Evolutionary conservation across 1,139 yeast genomes (phyloP).

Genomic region (Kazachstania sp.): DNA sequence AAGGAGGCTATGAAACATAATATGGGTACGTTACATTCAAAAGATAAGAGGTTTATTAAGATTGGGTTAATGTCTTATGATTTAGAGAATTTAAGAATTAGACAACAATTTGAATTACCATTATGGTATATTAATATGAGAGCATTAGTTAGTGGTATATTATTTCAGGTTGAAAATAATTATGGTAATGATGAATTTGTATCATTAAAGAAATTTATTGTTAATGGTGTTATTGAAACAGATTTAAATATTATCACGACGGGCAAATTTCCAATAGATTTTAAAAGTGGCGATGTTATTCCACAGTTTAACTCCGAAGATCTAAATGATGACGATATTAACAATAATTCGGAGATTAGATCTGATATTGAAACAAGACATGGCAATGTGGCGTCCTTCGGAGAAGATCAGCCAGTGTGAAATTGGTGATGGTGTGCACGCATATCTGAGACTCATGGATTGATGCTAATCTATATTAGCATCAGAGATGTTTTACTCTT

Average conservation of each 20-base stretch:
- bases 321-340: background rate
- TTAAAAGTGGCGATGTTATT: conserved; percentile 6
- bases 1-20: conserved; percentile 11
- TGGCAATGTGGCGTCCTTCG: conserved; percentile 24
- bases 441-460: too few relatives aligned
- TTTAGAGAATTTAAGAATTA: conserved; percentile 18
- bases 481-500: too few relatives aligned
- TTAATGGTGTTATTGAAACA: conserved; percentile 33
- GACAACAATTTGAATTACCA: conserved; percentile 29
- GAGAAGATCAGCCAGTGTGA: conserved; percentile 25
- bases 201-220: conserved; percentile 29
- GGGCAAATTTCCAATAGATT: conserved; percentile 12
- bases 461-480: too few relatives aligned
- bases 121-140: conserved; percentile 25
- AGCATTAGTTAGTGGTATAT: conserved; percentile 27
- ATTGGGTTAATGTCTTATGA: conserved; percentile 27
- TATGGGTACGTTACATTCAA: too few relatives aligned
- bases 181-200: conserved; percentile 32
- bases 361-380: background rate
- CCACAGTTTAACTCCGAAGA: conserved; percentile 10
- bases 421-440: too few relatives aligned
- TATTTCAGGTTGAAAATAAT: conserved; percentile 28
- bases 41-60: conserved; percentile 22
- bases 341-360: background rate
- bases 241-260: conserved; percentile 27